Conservation (phyloP, 139 green algal genomes). For the Tetradesmus obliquus region DNA sequence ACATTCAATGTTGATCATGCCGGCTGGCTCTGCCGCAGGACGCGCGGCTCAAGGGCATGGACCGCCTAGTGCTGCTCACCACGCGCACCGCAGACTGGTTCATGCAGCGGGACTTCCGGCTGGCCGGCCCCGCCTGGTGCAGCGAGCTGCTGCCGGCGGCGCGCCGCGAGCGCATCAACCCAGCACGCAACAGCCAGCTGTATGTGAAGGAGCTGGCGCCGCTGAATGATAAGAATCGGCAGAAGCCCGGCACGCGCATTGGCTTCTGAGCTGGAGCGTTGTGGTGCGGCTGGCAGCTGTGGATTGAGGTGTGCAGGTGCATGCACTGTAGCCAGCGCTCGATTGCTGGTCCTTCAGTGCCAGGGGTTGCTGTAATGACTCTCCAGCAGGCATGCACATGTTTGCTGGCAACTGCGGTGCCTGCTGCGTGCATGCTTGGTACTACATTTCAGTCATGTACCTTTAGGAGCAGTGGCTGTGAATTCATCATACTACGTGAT, state of each 20-base stretch:
- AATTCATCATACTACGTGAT: no score
- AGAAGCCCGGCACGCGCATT: conserved; percentile 79
- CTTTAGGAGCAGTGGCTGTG: no score
- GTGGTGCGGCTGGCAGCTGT: not conserved
- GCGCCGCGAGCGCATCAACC: conserved; percentile 67
- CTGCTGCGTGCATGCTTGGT: no score
- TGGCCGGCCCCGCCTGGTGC: conserved; percentile 58
- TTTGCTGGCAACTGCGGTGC: no score
- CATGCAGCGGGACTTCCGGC: conserved; percentile 62
- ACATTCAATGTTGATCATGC: no score
- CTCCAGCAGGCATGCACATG: no score
- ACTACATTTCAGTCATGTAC: no score
- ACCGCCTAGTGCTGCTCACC: conserved; percentile 85
- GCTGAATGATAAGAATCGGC: conserved; percentile 31
- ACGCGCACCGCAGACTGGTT: conserved; percentile 94
- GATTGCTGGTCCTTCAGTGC: no score
- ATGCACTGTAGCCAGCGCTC: no score
- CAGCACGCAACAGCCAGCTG: conserved; percentile 84
- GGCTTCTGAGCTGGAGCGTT: conserved; percentile 71
- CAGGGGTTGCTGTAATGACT: no score
- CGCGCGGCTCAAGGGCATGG: conserved; percentile 67
- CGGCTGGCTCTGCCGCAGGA: no score
- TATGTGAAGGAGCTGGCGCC: conserved; percentile 84
- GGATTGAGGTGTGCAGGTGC: no score
- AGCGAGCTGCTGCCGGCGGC: conserved; percentile 62